phyloP scores from a whole-genome alignment of 495 filamentous ascomycete genomes.

The Hypoxylon fuscum region DNA sequence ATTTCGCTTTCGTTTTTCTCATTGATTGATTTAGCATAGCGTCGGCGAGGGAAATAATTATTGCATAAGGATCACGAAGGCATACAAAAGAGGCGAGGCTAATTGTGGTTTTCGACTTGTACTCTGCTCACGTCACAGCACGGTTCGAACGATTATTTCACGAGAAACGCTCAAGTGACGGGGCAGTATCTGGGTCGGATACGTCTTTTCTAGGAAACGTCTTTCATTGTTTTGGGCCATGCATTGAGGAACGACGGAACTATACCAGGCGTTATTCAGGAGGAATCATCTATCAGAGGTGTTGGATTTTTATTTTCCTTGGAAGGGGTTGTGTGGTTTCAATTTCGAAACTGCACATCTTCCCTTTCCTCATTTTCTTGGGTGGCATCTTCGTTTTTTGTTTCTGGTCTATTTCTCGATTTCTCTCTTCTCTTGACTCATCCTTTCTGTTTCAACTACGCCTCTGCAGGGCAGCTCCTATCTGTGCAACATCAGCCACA shows the following conservation, averaged over 20 bases:
- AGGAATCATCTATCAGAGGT: constrained; percentile 13
- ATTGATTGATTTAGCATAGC: constrained; percentile 38
- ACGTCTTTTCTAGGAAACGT: constrained; percentile 9
- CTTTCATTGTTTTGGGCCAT: constrained; percentile 7
- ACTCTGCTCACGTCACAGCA: constrained; percentile 20
- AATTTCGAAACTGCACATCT: background rate
- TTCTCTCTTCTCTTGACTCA: constrained; percentile 18
- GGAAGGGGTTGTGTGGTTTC: constrained; percentile 9
- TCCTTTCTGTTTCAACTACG: constrained; percentile 11
- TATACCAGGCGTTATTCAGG: constrained; percentile 38
- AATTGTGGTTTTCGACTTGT: constrained; percentile 29
- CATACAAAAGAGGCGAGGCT: constrained; percentile 34
- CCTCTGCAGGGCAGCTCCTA: constrained; percentile 24
- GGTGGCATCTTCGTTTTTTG: constrained; percentile 6
- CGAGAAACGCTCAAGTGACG: constrained; percentile 24
- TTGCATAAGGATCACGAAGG: constrained; percentile 31
- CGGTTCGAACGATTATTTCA: constrained; percentile 22
- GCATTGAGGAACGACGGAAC: constrained; percentile 26
- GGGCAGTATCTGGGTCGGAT: constrained; percentile 14
- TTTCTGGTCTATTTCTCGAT: constrained; percentile 1
- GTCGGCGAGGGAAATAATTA: constrained; percentile 28
- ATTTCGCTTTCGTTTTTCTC: constrained; percentile 5
- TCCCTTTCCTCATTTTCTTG: constrained; percentile 1
- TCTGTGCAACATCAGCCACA: constrained; percentile 16
- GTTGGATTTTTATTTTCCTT: constrained; percentile 14